A percentile compares a stretch with the other conserved stretches of the same genome.
phyloP scores from a whole-genome alignment of 352 stramenopile species.

The Phytophthora syringae region DNA sequence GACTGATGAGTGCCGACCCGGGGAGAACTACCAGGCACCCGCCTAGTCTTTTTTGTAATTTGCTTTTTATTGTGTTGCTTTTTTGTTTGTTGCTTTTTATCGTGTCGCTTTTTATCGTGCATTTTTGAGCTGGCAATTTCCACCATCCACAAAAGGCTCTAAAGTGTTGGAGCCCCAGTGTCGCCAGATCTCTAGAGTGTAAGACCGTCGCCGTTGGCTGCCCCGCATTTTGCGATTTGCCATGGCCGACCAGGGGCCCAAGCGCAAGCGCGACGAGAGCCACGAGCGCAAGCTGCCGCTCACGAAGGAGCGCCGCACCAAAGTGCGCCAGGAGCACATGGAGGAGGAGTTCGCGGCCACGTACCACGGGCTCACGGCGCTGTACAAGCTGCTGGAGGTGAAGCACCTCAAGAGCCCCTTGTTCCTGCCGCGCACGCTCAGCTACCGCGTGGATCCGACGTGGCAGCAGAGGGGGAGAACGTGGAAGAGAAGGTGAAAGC shows the following conservation, averaged over 20 bases:
- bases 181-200: too few relatives aligned
- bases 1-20: too few relatives aligned
- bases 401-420: slow-evolving; percentile 73
- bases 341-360: slow-evolving; percentile 83
- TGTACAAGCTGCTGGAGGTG: slow-evolving; percentile 87
- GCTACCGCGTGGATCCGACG: slow-evolving; percentile 61
- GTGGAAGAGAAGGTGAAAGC: slow-evolving; percentile 16
- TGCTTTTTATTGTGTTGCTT: too few relatives aligned
- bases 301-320: slow-evolving; percentile 47
- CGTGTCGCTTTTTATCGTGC: too few relatives aligned
- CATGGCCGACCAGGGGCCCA: slow-evolving; percentile 44
- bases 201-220: slow-evolving; percentile 26
- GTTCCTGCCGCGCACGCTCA: slow-evolving; percentile 80
- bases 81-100: too few relatives aligned
- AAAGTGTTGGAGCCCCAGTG: too few relatives aligned
- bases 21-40: too few relatives aligned
- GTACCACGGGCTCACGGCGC: slow-evolving; percentile 75
- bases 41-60: too few relatives aligned
- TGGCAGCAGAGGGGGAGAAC: slow-evolving; percentile 39
- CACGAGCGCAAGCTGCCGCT: slow-evolving; percentile 43
- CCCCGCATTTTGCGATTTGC: slow-evolving; percentile 27
- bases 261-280: slow-evolving; percentile 74
- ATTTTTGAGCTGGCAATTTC: too few relatives aligned
- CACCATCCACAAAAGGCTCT: too few relatives aligned
- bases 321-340: slow-evolving; percentile 74